Percentiles rank a stretch among this genome's conserved stretches.
These are phyloP conservation scores for Claviceps cyperi DNA, from an alignment of 2,329 filamentous ascomycete species.

Conservation along the genomic window DNA sequence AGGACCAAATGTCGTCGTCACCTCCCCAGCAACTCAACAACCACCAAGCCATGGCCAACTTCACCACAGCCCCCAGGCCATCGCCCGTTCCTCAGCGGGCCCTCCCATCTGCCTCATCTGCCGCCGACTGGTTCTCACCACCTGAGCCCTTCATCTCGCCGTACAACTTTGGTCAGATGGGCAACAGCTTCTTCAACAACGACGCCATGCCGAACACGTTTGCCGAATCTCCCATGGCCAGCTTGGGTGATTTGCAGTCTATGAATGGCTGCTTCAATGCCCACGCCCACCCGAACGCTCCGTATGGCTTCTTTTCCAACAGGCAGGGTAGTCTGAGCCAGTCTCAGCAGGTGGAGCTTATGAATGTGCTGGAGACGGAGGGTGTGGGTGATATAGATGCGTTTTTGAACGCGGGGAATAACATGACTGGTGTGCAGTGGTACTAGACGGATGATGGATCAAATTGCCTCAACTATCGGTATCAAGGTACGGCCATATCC, in stretches of 20 bases:
- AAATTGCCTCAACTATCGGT: too few relatives aligned
- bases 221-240: slow-evolving; percentile 15
- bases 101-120: slow-evolving; percentile 25
- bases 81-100: slow-evolving; percentile 28
- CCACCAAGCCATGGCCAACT: slow-evolving; percentile 6
- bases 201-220: slow-evolving; percentile 18
- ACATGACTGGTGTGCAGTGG: slow-evolving; percentile 18
- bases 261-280: slow-evolving; percentile 13
- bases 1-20: slow-evolving; percentile 19
- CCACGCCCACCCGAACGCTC: slow-evolving; percentile 1
- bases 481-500: too few relatives aligned
- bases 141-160: slow-evolving; percentile 39
- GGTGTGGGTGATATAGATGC: slow-evolving; percentile 48
- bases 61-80: slow-evolving; percentile 18
- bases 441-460: slow-evolving; percentile 16
- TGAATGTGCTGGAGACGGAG: slow-evolving; percentile 63
- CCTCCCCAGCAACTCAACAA: slow-evolving; percentile 9
- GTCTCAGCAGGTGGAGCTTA: slow-evolving; percentile 69
- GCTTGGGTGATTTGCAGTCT: slow-evolving; percentile 16
- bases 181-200: slow-evolving; percentile 26
- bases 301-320: slow-evolving; percentile 26
- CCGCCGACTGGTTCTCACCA: slow-evolving; percentile 39
- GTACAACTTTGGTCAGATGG: slow-evolving; percentile 31
- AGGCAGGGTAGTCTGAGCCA: slow-evolving; percentile 59
- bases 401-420: slow-evolving; percentile 32